These are phyloP conservation scores for Aschersonia sp. DNA, from an alignment of 2,329 filamentous ascomycete species.

Conservation along the genomic window DNA sequence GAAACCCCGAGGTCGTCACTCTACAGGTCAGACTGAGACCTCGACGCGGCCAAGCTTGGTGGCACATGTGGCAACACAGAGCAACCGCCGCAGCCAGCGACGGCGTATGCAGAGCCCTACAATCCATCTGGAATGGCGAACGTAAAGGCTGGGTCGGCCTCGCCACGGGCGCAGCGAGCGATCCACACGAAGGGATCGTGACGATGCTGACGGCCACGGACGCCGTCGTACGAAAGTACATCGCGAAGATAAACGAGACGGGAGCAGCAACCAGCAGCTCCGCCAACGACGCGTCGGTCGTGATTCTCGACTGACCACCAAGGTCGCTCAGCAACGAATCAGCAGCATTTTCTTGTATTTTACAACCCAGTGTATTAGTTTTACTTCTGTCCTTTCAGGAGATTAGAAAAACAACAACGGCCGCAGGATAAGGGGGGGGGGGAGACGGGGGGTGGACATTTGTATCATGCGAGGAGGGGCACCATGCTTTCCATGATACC, in stretches of 20 bases:
- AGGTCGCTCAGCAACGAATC: background rate
- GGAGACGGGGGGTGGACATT: too few species aligned
- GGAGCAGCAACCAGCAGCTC: background rate
- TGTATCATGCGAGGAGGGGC: too few species aligned
- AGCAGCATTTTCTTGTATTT: too few species aligned
- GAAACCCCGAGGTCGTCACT: slow-evolving; percentile 19
- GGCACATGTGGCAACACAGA: slow-evolving; percentile 29
- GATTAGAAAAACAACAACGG: too few species aligned
- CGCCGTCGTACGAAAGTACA: slow-evolving; percentile 24
- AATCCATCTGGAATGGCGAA: slow-evolving; percentile 27
- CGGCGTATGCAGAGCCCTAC: slow-evolving; percentile 23
- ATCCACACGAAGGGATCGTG: slow-evolving; percentile 23
- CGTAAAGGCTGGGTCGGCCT: slow-evolving; percentile 34
- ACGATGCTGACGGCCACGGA: slow-evolving; percentile 34
- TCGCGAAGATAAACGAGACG: slow-evolving; percentile 2
- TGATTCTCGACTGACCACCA: slow-evolving; percentile 6
- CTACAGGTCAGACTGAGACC: slow-evolving; percentile 37
- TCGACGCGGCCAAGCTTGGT: slow-evolving; percentile 33
- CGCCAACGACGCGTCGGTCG: background rate
- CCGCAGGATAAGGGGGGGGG: too few species aligned
- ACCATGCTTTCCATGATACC: too few species aligned
- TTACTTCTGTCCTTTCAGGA: too few species aligned
- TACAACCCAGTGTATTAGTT: too few species aligned
- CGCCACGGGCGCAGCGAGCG: slow-evolving; percentile 29
- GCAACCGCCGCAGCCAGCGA: slow-evolving; percentile 12